phyloP scores from a whole-genome alignment of 495 filamentous ascomycete genomes.

The Trichoderma erinaceum region DNA sequence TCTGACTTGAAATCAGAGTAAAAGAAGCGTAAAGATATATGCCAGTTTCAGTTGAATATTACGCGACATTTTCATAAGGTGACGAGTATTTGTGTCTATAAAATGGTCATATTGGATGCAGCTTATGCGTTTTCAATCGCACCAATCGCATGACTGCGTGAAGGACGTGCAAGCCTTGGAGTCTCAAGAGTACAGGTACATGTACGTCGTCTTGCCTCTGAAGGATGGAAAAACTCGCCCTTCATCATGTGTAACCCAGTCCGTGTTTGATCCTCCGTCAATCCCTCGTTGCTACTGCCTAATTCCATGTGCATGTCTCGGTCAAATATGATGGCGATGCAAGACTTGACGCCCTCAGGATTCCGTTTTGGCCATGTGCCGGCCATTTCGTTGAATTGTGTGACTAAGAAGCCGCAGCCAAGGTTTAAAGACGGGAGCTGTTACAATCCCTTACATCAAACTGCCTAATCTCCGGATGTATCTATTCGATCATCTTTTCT shows the following conservation, averaged over 20 bases:
- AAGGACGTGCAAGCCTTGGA: neutral
- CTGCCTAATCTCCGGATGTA: neutral
- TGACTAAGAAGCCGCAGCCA: neutral
- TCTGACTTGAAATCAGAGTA: neutral
- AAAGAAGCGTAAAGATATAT: neutral
- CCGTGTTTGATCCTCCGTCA: neutral
- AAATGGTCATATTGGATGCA: neutral
- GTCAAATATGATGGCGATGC: neutral
- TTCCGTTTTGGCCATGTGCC: neutral
- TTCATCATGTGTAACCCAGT: neutral
- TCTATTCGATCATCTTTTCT: neutral
- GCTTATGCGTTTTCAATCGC: neutral
- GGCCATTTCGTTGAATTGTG: neutral
- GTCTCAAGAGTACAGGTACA: neutral
- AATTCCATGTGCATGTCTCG: neutral
- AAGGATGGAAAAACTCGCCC: neutral
- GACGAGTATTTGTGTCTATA: neutral
- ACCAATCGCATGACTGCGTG: neutral
- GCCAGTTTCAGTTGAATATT: neutral
- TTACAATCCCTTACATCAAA: neutral
- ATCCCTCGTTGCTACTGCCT: neutral
- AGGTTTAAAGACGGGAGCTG: neutral
- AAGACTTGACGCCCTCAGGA: neutral
- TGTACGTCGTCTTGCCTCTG: neutral
- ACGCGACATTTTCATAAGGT: neutral